Percentiles rank a stretch among this genome's conserved stretches.
Conservation (phyloP, 225 moss, liverwort and hornwort species). For the Rhytidiadelphus loreus region DNA sequence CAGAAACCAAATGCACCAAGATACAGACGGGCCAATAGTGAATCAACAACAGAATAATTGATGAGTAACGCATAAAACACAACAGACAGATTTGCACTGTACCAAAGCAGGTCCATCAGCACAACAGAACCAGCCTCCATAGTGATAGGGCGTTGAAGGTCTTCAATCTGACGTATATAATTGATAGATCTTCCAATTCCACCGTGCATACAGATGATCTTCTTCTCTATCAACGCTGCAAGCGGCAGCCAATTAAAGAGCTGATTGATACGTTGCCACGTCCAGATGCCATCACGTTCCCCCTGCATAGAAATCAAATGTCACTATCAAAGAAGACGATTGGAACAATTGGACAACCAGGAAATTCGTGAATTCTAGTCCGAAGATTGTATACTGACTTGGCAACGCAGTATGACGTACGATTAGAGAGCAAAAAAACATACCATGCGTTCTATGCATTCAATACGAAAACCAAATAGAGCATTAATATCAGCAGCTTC, state of each 20-base stretch:
- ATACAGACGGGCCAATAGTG: neutral
- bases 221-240: slow-evolving; percentile 91
- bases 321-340: neutral
- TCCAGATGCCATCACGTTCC: slow-evolving; percentile 94
- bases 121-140: slow-evolving; percentile 99
- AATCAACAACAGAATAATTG: neutral
- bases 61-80: neutral
- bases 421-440: neutral
- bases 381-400: neutral
- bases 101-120: slow-evolving; percentile 97
- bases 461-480: slow-evolving; percentile 91
- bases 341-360: neutral
- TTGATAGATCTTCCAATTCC: slow-evolving; percentile 96
- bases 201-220: slow-evolving; percentile 99
- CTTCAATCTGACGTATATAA: slow-evolving; percentile 88
- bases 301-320: slow-evolving; percentile 43
- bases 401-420: neutral
- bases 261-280: slow-evolving; percentile 92
- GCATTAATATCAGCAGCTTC: slow-evolving; percentile 99
- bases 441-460: slow-evolving; percentile 95
- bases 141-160: slow-evolving; percentile 83
- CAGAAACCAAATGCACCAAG: neutral
- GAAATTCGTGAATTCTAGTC: neutral
- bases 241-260: slow-evolving; percentile 97
- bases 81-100: neutral